Base-by-base conservation (phyloP, 1,139 yeast genomes). In the Pneumocystis canis region DNA sequence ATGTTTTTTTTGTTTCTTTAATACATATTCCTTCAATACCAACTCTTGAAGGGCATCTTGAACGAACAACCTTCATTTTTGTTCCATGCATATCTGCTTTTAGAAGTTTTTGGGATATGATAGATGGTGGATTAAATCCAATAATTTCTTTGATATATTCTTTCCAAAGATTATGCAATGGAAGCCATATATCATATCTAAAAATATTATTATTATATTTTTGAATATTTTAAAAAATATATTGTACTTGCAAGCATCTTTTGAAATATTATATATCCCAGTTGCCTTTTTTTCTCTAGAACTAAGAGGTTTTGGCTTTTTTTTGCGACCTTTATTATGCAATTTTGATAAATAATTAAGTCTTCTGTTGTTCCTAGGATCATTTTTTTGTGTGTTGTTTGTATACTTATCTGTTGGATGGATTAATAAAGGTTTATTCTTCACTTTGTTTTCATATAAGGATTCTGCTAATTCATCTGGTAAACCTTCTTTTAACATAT, bases 81-180 rank as follows among this genome's bases (percentile, higher is more conserved):
- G 95, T 83, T 2, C 98, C 97, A 68, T 86, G 87, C 73, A 80
- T 87, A 70, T 92, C 98, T 0, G 96, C 92, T 66, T 64, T 64
- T 32, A 63, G 85, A 62, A 33, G 68, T 59, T 59, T 67, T 68
- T 61, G 40, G 16, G 65, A 14, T 31, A 62, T 58, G 35, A 65
- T 64, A 20, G 62, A 60, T 35, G 14, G 11, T 25, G 39, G 18
- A 2, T 62, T 64, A 35, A 66, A 65, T 59, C 65, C 68, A n/a
- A 85, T 66, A n/a, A 86, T 73, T 53, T 81, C 82, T 39, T 73
- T 74, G 63, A 83, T 80, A 69, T 87, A 87, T 16, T 73, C 73
- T 41, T 77, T 79, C 95, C 95, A 87, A 32, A 87, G 73, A 20
- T 69, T 68, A 70, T 84, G 79, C 69, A 87, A 73, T 2, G 78